Conservation (phyloP, 495 filamentous ascomycete genomes). For the Immersiella caudata region DNA sequence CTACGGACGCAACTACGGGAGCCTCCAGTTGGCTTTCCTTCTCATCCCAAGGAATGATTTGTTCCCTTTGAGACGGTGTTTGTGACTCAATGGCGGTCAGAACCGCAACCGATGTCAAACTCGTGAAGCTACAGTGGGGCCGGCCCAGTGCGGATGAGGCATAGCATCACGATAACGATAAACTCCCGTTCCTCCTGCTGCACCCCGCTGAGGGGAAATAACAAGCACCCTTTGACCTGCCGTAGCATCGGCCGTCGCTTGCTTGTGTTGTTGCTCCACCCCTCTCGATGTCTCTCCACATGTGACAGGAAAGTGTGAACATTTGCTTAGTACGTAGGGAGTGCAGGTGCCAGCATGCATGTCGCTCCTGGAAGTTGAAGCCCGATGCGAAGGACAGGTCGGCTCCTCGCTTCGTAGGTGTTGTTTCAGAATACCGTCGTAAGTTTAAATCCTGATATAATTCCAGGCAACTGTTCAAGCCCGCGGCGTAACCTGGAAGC, state of each 20-base stretch:
- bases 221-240: background rate
- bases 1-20: constrained; percentile 18
- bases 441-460: no score
- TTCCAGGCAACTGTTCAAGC: no score
- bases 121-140: constrained; percentile 18
- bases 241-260: background rate
- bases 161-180: background rate
- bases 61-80: background rate
- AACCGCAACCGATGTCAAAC: constrained; percentile 2
- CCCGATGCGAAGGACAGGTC: no score
- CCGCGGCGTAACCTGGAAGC: no score
- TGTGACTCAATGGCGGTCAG: constrained; percentile 12
- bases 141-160: background rate
- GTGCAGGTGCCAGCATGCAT: no score
- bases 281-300: no score
- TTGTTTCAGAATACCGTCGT: no score
- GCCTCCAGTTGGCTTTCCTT: background rate
- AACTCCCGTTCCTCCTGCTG: background rate
- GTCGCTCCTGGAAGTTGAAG: no score
- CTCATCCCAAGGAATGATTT: constrained; percentile 14
- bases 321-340: no score
- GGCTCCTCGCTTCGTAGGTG: no score
- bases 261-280: no score
- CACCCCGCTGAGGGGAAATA: background rate
- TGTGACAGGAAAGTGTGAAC: no score